A percentile compares a stretch with the other conserved stretches of the same genome.
phyloP scores from a whole-genome alignment of 2,329 filamentous ascomycete genomes.

The Metarhizium sp. region DNA sequence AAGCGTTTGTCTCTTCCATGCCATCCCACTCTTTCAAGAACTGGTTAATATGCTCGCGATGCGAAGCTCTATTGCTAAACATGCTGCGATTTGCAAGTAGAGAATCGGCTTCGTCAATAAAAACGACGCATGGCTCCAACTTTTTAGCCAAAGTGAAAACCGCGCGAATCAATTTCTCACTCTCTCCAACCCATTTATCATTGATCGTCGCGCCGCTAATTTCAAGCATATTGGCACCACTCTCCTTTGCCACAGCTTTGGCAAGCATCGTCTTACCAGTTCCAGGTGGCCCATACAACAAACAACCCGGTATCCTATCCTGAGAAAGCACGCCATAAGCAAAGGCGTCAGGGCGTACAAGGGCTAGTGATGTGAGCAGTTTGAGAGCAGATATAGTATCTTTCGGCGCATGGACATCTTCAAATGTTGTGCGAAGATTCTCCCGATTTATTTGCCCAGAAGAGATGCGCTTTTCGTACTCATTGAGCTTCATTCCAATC shows the following conservation, averaged over 20 bases:
- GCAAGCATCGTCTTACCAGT: slow-evolving; percentile 65
- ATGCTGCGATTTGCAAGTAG: slow-evolving; percentile 72
- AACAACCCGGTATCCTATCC: slow-evolving; percentile 81
- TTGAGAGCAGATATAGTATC: slow-evolving; percentile 84
- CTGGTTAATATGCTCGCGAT: slow-evolving; percentile 90
- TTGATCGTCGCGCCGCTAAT: slow-evolving; percentile 86
- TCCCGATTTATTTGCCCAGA: slow-evolving; percentile 72
- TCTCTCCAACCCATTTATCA: slow-evolving; percentile 93
- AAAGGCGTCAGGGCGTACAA: slow-evolving; percentile 89
- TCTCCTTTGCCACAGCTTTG: slow-evolving; percentile 60
- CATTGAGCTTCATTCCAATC: slow-evolving; percentile 44
- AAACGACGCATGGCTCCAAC: slow-evolving; percentile 83
- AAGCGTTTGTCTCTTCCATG: slow-evolving; percentile 70
- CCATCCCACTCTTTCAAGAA: slow-evolving; percentile 97
- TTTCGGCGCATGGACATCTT: slow-evolving; percentile 71
- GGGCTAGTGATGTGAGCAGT: slow-evolving; percentile 77
- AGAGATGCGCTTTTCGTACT: slow-evolving; percentile 75
- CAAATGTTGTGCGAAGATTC: slow-evolving; percentile 79
- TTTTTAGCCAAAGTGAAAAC: slow-evolving; percentile 89
- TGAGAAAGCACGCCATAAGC: slow-evolving; percentile 86
- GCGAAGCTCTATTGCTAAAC: slow-evolving; percentile 55
- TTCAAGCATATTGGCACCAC: slow-evolving; percentile 68
- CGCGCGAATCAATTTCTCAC: slow-evolving; percentile 90
- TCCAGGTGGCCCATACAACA: slow-evolving; percentile 82
- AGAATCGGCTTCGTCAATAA: slow-evolving; percentile 94